A percentile compares a stretch with the other conserved stretches of the same genome.
Evolutionary conservation across 352 stramenopile genomes (phyloP).

Genomic region (Phytophthora macrochlamydospora): DNA sequence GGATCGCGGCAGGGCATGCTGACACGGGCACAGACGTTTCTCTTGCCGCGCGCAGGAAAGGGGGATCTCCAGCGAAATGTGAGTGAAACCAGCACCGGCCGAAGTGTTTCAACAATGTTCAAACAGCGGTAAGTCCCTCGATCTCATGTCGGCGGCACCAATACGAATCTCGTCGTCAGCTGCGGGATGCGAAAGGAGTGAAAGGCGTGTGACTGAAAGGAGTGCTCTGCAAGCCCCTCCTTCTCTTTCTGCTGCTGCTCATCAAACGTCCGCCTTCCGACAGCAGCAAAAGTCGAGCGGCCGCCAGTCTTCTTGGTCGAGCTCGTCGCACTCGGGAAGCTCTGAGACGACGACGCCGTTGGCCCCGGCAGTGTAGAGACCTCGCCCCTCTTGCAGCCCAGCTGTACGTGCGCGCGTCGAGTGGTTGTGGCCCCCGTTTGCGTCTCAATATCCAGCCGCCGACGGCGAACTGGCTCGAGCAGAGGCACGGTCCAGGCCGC

Average conservation of each 20-base stretch:
- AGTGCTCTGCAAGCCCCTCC: not conserved
- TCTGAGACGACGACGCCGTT: not conserved
- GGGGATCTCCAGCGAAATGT: too few species aligned
- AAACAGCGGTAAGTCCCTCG: too few species aligned
- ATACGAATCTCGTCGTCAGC: not conserved
- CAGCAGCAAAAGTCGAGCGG: not conserved
- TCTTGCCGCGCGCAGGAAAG: too few species aligned
- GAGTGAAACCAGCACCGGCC: too few species aligned
- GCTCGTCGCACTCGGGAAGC: not conserved
- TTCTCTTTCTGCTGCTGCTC: not conserved
- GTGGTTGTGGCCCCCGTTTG: slow-evolving; percentile 11
- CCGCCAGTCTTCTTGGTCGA: not conserved
- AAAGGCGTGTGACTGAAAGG: not conserved
- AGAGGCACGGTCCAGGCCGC: slow-evolving; percentile 9
- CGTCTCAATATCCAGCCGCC: slow-evolving; percentile 27
- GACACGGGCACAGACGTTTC: too few species aligned
- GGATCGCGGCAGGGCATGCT: too few species aligned
- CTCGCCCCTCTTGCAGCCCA: slow-evolving; percentile 1
- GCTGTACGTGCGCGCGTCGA: slow-evolving; percentile 14
- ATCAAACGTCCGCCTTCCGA: not conserved
- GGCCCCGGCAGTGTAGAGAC: not conserved
- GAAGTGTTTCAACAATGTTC: too few species aligned
- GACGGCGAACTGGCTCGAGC: slow-evolving; percentile 30
- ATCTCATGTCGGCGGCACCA: too few species aligned
- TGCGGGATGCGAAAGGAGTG: not conserved